Evolutionary conservation across 805 yeast species (phyloP).

Genomic region (Saturnispora hagleri): DNA sequence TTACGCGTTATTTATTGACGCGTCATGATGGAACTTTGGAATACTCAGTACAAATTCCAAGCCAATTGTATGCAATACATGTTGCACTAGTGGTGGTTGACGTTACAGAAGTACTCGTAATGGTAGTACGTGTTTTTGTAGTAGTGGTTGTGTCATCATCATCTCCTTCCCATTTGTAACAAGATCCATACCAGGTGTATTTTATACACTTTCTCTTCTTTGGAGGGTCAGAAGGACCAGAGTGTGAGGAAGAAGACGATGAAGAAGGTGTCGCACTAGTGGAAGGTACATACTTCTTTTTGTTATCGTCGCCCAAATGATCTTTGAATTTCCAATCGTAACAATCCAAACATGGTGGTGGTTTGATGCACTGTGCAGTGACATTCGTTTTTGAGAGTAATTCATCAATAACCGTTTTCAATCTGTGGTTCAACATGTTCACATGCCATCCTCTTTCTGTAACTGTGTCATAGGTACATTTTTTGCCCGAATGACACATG

Average conservation of each 20-base stretch:
- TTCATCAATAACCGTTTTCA: conserved; percentile 82
- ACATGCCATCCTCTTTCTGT: conserved; percentile 88
- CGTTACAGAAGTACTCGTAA: background rate
- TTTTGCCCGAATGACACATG: conserved; percentile 83
- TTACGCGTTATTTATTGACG: conserved; percentile 1
- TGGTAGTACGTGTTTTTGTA: background rate
- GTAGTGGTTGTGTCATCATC: conserved; percentile 10
- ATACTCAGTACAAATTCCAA: conserved; percentile 11
- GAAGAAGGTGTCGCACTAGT: conserved; percentile 4
- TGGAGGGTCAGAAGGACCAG: conserved; percentile 17
- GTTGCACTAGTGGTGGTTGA: conserved; percentile 2
- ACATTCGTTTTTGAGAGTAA: conserved; percentile 62
- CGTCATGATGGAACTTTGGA: background rate
- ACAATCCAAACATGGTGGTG: conserved; percentile 85
- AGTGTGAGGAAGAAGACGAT: background rate
- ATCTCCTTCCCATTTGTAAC: conserved; percentile 29
- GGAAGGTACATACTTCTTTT: conserved; percentile 24
- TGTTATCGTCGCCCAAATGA: conserved; percentile 29
- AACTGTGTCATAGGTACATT: conserved; percentile 85
- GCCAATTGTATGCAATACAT: conserved; percentile 14
- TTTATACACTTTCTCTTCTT: conserved; percentile 40
- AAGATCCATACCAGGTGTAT: conserved; percentile 59
- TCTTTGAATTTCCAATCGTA: conserved; percentile 75
- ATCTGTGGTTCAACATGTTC: conserved; percentile 77
- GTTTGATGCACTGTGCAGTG: conserved; percentile 63